phyloP scores from a whole-genome alignment of 2,329 filamentous ascomycete genomes.

The Metarhizium robertsii region DNA sequence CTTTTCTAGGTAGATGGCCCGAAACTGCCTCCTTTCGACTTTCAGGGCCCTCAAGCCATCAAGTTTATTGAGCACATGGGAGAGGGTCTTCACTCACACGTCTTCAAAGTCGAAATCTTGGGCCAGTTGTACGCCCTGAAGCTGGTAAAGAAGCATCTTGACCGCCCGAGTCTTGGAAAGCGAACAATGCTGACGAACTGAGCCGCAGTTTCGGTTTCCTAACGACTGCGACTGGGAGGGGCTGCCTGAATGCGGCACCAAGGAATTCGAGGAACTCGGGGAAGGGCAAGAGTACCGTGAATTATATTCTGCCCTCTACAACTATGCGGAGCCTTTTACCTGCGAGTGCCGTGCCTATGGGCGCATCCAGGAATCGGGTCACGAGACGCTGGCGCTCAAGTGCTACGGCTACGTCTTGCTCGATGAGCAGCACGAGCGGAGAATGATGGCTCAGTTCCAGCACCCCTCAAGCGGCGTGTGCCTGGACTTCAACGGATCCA shows the following conservation, averaged over 20 bases:
- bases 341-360: conserved; percentile 18
- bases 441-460: not conserved
- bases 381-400: conserved; percentile 12
- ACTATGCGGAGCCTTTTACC: conserved; percentile 16
- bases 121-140: conserved; percentile 13
- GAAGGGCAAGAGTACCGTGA: too few relatives aligned
- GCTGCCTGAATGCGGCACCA: too few relatives aligned
- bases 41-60: not conserved
- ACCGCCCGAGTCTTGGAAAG: not conserved
- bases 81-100: conserved; percentile 9
- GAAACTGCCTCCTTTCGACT: conserved; percentile 1
- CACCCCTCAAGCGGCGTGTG: conserved; percentile 1
- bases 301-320: conserved; percentile 2
- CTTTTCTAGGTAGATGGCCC: not conserved
- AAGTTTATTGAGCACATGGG: conserved; percentile 10
- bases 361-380: conserved; percentile 15
- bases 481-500: not conserved
- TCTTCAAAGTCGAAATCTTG: conserved; percentile 11
- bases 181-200: not conserved
- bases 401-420: conserved; percentile 20
- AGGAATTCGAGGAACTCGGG: too few relatives aligned
- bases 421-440: conserved; percentile 8
- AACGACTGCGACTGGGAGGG: too few relatives aligned
- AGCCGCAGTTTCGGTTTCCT: too few relatives aligned
- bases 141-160: conserved; percentile 6